phyloP scores from a whole-genome alignment of 2,329 filamentous ascomycete species.

The Neofusicoccum ribis region DNA sequence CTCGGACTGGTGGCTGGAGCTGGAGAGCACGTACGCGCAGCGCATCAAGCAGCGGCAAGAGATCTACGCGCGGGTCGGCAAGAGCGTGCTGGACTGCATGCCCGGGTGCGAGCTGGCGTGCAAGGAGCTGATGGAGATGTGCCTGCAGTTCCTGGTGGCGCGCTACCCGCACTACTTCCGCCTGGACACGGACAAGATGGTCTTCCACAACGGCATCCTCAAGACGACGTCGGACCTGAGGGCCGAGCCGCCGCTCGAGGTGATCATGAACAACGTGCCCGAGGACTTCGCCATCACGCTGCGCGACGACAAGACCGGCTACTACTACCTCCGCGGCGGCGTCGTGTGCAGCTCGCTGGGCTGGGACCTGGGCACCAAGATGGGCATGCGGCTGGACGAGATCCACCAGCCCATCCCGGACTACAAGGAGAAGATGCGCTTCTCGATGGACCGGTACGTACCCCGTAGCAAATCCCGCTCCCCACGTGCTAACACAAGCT shows the following conservation, averaged over 20 bases:
- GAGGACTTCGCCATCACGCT: constrained; percentile 82
- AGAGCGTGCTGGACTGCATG: constrained; percentile 64
- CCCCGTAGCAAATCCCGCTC: not conserved
- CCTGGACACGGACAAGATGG: constrained; percentile 53
- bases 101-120: constrained; percentile 77
- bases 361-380: constrained; percentile 75
- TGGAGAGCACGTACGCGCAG: constrained; percentile 70
- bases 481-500: not conserved
- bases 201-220: constrained; percentile 70
- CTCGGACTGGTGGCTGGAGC: constrained; percentile 84
- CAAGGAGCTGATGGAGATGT: constrained; percentile 88
- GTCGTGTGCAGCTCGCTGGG: constrained; percentile 77
- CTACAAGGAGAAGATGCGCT: constrained; percentile 84
- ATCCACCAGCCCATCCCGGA: constrained; percentile 78
- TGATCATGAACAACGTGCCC: constrained; percentile 75
- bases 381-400: constrained; percentile 66
- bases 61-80: constrained; percentile 64
- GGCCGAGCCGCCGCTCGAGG: constrained; percentile 63
- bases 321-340: constrained; percentile 74
- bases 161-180: constrained; percentile 77
- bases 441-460: constrained; percentile 76
- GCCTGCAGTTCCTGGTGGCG: constrained; percentile 73
- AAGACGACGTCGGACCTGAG: constrained; percentile 62
- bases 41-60: constrained; percentile 68
- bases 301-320: constrained; percentile 68